A percentile compares a stretch with the other conserved stretches of the same genome.
Evolutionary conservation across 176 grass and related monocot genomes (phyloP).

Genomic region (Rhipidocladum racemiflorum): DNA sequence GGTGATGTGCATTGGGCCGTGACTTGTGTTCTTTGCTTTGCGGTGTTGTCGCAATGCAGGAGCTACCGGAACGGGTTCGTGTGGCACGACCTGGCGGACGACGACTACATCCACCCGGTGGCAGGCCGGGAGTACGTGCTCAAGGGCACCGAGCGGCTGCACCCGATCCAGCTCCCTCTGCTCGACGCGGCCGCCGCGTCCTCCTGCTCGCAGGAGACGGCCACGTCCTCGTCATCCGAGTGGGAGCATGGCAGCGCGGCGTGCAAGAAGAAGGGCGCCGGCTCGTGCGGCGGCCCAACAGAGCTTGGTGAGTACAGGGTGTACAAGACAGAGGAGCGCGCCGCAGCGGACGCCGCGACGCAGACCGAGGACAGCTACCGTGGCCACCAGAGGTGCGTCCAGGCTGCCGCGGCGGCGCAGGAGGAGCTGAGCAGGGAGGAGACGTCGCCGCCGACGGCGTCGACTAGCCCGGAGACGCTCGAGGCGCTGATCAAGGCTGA

Average conservation of each 20-base stretch:
- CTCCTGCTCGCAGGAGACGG: slow-evolving; percentile 40
- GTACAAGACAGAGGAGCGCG: slow-evolving; percentile 40
- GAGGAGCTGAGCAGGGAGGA: slow-evolving; percentile 59
- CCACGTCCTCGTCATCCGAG: slow-evolving; percentile 45
- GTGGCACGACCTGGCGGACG: slow-evolving; percentile 85
- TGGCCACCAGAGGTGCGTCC: not conserved
- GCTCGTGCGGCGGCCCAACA: not conserved
- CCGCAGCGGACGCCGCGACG: slow-evolving; percentile 63
- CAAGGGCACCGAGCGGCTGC: slow-evolving; percentile 80
- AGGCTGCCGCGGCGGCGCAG: not conserved
- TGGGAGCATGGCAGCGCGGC: slow-evolving; percentile 10
- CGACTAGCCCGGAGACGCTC: slow-evolving; percentile 74
- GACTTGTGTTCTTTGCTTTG: not conserved
- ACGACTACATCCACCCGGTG: slow-evolving; percentile 83
- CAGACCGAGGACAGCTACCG: slow-evolving; percentile 63
- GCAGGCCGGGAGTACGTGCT: slow-evolving; percentile 79
- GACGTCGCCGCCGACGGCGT: slow-evolving; percentile 63
- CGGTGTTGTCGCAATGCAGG: slow-evolving; percentile 31
- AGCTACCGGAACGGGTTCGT: slow-evolving; percentile 92
- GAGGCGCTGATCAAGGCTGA: slow-evolving; percentile 72
- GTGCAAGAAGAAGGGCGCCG: slow-evolving; percentile 29
- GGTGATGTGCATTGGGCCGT: not conserved
- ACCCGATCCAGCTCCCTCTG: slow-evolving; percentile 23
- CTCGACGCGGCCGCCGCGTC: slow-evolving; percentile 31
- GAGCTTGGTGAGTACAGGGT: slow-evolving; percentile 46